phyloP scores from a whole-genome alignment of 163 green algal species.

The Smithsoniella earleae region DNA sequence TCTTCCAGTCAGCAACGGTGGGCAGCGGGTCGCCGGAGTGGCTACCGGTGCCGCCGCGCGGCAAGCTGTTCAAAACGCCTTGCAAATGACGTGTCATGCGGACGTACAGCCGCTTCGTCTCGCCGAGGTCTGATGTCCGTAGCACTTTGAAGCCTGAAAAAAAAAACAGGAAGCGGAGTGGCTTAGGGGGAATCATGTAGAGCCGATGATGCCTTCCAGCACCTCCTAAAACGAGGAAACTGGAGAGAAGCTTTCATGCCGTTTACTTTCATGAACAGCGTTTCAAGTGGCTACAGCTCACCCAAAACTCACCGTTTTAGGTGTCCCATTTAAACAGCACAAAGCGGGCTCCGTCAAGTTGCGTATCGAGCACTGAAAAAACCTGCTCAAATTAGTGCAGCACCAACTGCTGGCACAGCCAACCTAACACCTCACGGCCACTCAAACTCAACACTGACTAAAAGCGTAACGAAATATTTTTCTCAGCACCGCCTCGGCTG shows the following conservation, averaged over 20 bases:
- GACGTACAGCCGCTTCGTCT: constrained; percentile 31
- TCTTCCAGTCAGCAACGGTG: constrained; percentile 27
- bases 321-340: not conserved
- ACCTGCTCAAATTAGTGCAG: too few species aligned
- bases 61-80: not conserved
- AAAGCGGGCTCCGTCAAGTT: too few species aligned
- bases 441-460: too few species aligned
- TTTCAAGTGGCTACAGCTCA: not conserved
- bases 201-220: not conserved
- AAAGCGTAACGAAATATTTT: too few species aligned
- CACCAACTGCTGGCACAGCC: too few species aligned
- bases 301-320: not conserved
- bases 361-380: too few species aligned
- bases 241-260: not conserved
- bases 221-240: too few species aligned
- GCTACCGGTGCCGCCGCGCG: not conserved
- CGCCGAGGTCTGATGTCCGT: constrained; percentile 22
- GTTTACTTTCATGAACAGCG: not conserved
- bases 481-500: too few species aligned
- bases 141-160: constrained; percentile 37
- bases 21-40: not conserved
- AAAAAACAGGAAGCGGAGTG: not conserved
- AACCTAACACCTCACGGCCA: too few species aligned
- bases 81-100: constrained; percentile 18
- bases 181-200: not conserved